These are phyloP conservation scores for Acorus gramineus DNA, from an alignment of 106 monocot species.

Conservation along the genomic window DNA sequence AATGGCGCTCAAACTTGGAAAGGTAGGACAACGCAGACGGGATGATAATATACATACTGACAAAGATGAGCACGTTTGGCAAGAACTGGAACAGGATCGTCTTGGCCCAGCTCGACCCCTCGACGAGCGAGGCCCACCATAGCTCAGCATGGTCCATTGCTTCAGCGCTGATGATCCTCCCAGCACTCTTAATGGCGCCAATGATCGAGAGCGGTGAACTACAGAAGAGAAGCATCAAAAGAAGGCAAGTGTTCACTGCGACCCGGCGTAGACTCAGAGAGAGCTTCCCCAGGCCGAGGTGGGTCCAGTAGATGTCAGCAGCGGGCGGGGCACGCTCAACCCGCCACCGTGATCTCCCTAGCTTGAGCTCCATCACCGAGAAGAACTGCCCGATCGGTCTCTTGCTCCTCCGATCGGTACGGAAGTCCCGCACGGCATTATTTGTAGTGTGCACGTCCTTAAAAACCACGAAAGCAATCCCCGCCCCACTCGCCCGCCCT, in stretches of 20 bases:
- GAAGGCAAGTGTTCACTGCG: slow-evolving; percentile 79
- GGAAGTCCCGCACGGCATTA: slow-evolving; percentile 82
- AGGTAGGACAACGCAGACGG: slow-evolving; percentile 88
- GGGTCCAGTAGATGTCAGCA: slow-evolving; percentile 95
- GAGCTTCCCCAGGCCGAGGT: slow-evolving; percentile 74
- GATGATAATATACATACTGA: slow-evolving; percentile 93
- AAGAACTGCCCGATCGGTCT: slow-evolving; percentile 72
- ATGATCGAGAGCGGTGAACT: slow-evolving; percentile 86
- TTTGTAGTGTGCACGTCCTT: slow-evolving; percentile 88
- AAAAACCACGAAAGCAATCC: slow-evolving; percentile 87
- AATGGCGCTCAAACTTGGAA: slow-evolving; percentile 89
- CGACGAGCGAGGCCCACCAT: slow-evolving; percentile 73
- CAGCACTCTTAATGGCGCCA: slow-evolving; percentile 78
- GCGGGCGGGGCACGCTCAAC: slow-evolving; percentile 91
- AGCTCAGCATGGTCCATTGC: slow-evolving; percentile 78
- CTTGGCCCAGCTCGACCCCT: slow-evolving; percentile 80
- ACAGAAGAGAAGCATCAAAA: slow-evolving; percentile 83
- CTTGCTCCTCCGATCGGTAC: slow-evolving; percentile 56
- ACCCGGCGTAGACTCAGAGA: slow-evolving; percentile 48
- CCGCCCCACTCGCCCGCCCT: slow-evolving; percentile 67
- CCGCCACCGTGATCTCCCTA: slow-evolving; percentile 77
- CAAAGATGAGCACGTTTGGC: slow-evolving; percentile 89
- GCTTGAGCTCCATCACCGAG: slow-evolving; percentile 89
- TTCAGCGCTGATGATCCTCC: slow-evolving; percentile 85
- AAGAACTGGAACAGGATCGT: slow-evolving; percentile 75